These are phyloP conservation scores for slime mould (Dictyostelium discoideum) DNA, from an alignment of 78 protist species.

Conservation along the genomic window DNA sequence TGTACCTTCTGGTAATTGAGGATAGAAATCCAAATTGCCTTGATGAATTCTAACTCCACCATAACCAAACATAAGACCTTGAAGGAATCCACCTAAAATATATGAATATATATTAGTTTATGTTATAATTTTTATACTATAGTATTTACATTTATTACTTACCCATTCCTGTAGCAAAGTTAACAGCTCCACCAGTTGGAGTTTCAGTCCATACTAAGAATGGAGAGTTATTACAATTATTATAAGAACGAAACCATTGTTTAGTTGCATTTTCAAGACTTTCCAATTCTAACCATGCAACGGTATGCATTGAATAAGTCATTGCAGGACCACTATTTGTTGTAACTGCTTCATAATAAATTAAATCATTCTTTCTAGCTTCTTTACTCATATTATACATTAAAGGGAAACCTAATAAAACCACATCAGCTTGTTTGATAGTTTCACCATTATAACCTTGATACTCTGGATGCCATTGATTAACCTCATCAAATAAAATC, in stretches of 20 bases:
- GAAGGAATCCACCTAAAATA: slow-evolving; percentile 72
- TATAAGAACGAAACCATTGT: slow-evolving; percentile 24
- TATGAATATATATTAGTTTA: neutral
- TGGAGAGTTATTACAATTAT: slow-evolving; percentile 42
- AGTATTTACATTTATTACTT: neutral
- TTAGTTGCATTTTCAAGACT: slow-evolving; percentile 1
- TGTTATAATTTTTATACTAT: too few relatives aligned
- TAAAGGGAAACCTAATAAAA: slow-evolving; percentile 77
- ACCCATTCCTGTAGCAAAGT: slow-evolving; percentile 45
- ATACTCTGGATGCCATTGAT: slow-evolving; percentile 73
- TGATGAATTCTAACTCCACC: slow-evolving; percentile 58
- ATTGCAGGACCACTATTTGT: slow-evolving; percentile 70
- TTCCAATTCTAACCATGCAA: slow-evolving; percentile 72
- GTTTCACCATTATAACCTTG: slow-evolving; percentile 73
- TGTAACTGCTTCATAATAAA: slow-evolving; percentile 21
- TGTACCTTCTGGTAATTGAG: slow-evolving; percentile 37
- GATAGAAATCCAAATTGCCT: neutral
- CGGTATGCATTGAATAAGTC: slow-evolving; percentile 67
- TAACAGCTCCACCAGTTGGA: slow-evolving; percentile 63
- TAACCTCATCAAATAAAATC: slow-evolving; percentile 16
- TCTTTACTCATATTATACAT: slow-evolving; percentile 51
- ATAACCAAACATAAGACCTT: slow-evolving; percentile 53
- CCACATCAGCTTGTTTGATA: slow-evolving; percentile 79
- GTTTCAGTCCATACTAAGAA: slow-evolving; percentile 81
- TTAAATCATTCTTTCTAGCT: slow-evolving; percentile 55